A percentile compares a stretch with the other conserved stretches of the same genome.
Conservation (phyloP, 2,329 filamentous ascomycete genomes). For the Blumeria hordei region DNA sequence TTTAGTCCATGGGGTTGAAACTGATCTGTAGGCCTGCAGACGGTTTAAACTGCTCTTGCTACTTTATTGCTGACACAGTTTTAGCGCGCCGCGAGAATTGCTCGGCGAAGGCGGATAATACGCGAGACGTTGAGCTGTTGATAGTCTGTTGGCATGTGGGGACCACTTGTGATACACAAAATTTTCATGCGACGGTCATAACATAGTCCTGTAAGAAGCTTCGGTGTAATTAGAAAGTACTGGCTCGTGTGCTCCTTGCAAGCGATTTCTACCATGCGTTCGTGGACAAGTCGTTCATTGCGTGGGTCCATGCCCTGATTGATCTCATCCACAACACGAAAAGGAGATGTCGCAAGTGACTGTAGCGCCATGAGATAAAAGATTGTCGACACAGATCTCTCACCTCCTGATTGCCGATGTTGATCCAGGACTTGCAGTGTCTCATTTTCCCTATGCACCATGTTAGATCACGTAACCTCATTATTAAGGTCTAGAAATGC, state of each 20-base stretch:
- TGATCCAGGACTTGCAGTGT: constrained; percentile 64
- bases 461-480: constrained; percentile 3
- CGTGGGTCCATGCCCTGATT: constrained; percentile 98
- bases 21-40: too few relatives aligned
- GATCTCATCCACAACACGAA: constrained; percentile 97
- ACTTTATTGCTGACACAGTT: too few relatives aligned
- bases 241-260: constrained; percentile 57
- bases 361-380: constrained; percentile 98
- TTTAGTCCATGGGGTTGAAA: too few relatives aligned
- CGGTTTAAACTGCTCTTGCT: too few relatives aligned
- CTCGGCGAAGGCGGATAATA: constrained; percentile 10
- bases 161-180: constrained; percentile 78
- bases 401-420: constrained; percentile 86
- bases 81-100: constrained; percentile 9
- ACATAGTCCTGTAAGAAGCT: constrained; percentile 61
- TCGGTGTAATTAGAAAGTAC: constrained; percentile 96
- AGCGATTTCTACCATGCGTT: constrained; percentile 93
- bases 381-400: constrained; percentile 87
- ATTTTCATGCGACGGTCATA: constrained; percentile 86
- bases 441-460: constrained; percentile 41
- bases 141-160: constrained; percentile 34
- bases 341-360: constrained; percentile 76
- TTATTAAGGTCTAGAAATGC: constrained; percentile 14
- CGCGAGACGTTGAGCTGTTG: constrained; percentile 12
- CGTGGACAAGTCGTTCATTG: constrained; percentile 95